Base-by-base conservation (phyloP, 805 yeast genomes). In the Candida tallmaniae region DNA sequence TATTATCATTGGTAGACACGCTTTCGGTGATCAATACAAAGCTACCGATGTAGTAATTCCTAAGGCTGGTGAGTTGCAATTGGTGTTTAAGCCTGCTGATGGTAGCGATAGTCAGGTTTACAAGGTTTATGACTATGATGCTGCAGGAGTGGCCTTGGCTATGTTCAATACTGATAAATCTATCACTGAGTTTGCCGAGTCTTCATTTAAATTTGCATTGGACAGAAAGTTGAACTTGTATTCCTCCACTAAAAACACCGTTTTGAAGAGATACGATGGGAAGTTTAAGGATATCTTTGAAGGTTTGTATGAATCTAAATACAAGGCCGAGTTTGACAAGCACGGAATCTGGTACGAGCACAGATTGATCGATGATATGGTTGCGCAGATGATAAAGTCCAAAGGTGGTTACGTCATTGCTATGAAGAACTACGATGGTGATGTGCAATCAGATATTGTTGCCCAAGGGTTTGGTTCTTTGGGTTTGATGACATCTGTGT, bases 401-500 rank as follows among this genome's bases (percentile, higher is more conserved):
- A 79, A 76, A 56, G 97, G 97, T 52, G 97, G 97, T 5, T 90
- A 72, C 61, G 83, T 90, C 51, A 85, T 90, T 64, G 97, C 97
- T 31, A 77, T 90, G 83, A 90, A 90, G 73, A 90, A 90, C 70
- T 90, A 90, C 65, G 97, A 90, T 60, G 97, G 97, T 62, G 97
- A 90, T 59, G 97, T 90, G 37, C 89, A 88, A 67, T 82, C 94
- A 11, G 97, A 90, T 62, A 83, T 90, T 54, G 96, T 90, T 38
- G 97, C 97, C 20, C 97, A 90, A 67, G 97, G 97, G 24, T 90
- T 90, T 52, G 97, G 97, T 24, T 89, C 97, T 13, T 73, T 90
- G 47, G 97, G 97, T 27, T 74, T 90, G 50, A 90, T 90, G 97
- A 88, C 97, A 21, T 90, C 97, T 3, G 95, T 87, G n/a, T 75